Percentiles rank a stretch among this genome's conserved stretches.
Conservation (phyloP, 495 filamentous ascomycete species). For the Daldinia decipiens region DNA sequence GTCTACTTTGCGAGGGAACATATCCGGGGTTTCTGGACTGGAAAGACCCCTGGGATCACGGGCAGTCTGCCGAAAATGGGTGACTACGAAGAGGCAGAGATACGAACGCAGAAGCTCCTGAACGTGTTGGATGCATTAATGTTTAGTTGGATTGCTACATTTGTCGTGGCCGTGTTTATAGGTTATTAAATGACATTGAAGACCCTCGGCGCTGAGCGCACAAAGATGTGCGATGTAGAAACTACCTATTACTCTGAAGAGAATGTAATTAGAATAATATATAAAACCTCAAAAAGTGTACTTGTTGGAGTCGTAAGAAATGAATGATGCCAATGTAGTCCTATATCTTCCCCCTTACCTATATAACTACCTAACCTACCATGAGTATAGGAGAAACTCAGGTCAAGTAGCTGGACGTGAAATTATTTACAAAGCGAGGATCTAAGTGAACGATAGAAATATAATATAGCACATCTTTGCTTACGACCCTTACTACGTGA, state of each 20-base stretch:
- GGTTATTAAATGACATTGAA: neutral
- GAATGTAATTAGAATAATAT: neutral
- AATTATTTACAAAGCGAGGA: neutral
- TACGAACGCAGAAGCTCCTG: neutral
- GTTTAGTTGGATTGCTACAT: constrained; percentile 1
- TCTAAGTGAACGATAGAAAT: neutral
- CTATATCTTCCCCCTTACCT: too few relatives aligned
- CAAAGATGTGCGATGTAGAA: too few relatives aligned
- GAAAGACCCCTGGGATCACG: constrained; percentile 11
- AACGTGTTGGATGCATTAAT: neutral
- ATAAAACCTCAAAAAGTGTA: too few relatives aligned
- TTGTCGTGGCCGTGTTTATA: neutral
- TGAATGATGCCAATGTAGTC: too few relatives aligned
- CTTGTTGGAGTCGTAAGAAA: too few relatives aligned
- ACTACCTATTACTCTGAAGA: too few relatives aligned
- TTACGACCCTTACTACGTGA: neutral
- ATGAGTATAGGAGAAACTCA: neutral
- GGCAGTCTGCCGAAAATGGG: constrained; percentile 37
- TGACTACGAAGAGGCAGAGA: constrained; percentile 33
- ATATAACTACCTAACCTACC: too few relatives aligned
- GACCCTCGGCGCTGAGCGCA: too few relatives aligned
- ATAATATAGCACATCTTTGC: neutral
- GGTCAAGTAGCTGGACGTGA: neutral
- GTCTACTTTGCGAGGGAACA: constrained; percentile 26
- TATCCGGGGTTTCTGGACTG: constrained; percentile 27